Evolutionary conservation across 2,329 filamentous ascomycete genomes (phyloP).

Genomic region (Sarocladiaceae sp.): DNA sequence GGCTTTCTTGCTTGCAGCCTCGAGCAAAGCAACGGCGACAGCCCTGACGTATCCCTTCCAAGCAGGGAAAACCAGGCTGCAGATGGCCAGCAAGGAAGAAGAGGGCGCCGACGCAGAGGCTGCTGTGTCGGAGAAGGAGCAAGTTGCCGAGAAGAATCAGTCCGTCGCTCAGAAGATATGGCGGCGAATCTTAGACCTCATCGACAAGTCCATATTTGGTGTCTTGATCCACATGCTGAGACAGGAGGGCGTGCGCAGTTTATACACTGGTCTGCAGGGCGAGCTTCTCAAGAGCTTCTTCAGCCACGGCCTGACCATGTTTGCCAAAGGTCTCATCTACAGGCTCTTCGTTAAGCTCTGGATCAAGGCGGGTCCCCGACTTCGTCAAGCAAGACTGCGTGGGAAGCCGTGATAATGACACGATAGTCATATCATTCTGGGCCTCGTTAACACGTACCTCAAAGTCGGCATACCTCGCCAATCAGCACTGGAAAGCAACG

Average conservation of each 20-base stretch:
- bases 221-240: slow-evolving; percentile 52
- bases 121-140: too few relatives aligned
- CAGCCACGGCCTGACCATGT: slow-evolving; percentile 79
- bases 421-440: too few relatives aligned
- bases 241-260: slow-evolving; percentile 58
- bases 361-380: slow-evolving; percentile 39
- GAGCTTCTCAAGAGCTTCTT: slow-evolving; percentile 81
- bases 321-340: slow-evolving; percentile 75
- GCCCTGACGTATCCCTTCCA: slow-evolving; percentile 79
- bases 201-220: slow-evolving; percentile 51
- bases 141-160: slow-evolving; percentile 9
- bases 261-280: slow-evolving; percentile 71
- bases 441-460: too few relatives aligned
- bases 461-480: too few relatives aligned
- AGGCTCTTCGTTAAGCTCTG: slow-evolving; percentile 65
- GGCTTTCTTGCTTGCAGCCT: slow-evolving; percentile 54
- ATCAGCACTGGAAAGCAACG: slow-evolving; percentile 76
- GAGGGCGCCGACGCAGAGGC: slow-evolving; percentile 1
- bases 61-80: slow-evolving; percentile 73
- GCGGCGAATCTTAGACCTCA: slow-evolving; percentile 12
- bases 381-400: slow-evolving; percentile 17
- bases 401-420: slow-evolving; percentile 12
- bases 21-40: slow-evolving; percentile 73
- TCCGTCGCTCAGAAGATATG: background rate
- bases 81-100: slow-evolving; percentile 43